Evolutionary conservation across 768 basidiomycete genomes (phyloP).

Genomic region (Pulveroboletus sp.): DNA sequence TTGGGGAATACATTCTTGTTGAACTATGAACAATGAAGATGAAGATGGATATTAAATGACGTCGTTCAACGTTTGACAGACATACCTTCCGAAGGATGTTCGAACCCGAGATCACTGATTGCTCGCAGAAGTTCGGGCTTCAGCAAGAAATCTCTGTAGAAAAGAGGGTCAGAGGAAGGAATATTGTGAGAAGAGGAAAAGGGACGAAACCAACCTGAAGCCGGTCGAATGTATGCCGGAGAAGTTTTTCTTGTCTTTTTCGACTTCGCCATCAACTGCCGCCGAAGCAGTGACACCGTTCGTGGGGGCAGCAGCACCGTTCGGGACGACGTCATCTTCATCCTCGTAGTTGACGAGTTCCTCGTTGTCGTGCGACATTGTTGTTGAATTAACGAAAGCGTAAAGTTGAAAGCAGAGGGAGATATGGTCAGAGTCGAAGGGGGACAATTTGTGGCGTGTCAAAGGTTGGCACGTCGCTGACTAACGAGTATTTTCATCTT

Average conservation of each 20-base stretch:
- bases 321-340: slow-evolving; percentile 74
- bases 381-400: slow-evolving; percentile 21
- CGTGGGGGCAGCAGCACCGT: slow-evolving; percentile 45
- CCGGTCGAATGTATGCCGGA: slow-evolving; percentile 99
- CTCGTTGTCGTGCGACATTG: slow-evolving; percentile 83
- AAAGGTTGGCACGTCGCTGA: slow-evolving; percentile 20
- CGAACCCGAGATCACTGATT: slow-evolving; percentile 98
- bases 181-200: slow-evolving; percentile 9
- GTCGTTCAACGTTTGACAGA: neutral
- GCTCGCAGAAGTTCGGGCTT: slow-evolving; percentile 96
- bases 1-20: slow-evolving; percentile 99
- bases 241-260: slow-evolving; percentile 95
- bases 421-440: slow-evolving; percentile 17
- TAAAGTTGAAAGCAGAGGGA: slow-evolving; percentile 22
- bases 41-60: slow-evolving; percentile 3
- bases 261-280: slow-evolving; percentile 49
- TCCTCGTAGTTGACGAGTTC: slow-evolving; percentile 95
- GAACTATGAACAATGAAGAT: slow-evolving; percentile 51
- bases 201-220: slow-evolving; percentile 65
- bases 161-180: slow-evolving; percentile 6
- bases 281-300: slow-evolving; percentile 47
- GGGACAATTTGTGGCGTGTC: slow-evolving; percentile 24
- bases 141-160: slow-evolving; percentile 85
- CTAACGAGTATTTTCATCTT: slow-evolving; percentile 16
- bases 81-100: slow-evolving; percentile 97